Percentiles rank a stretch among this genome's conserved stretches.
Conservation (phyloP, 2,329 filamentous ascomycete species). For the Fusarium sp. region DNA sequence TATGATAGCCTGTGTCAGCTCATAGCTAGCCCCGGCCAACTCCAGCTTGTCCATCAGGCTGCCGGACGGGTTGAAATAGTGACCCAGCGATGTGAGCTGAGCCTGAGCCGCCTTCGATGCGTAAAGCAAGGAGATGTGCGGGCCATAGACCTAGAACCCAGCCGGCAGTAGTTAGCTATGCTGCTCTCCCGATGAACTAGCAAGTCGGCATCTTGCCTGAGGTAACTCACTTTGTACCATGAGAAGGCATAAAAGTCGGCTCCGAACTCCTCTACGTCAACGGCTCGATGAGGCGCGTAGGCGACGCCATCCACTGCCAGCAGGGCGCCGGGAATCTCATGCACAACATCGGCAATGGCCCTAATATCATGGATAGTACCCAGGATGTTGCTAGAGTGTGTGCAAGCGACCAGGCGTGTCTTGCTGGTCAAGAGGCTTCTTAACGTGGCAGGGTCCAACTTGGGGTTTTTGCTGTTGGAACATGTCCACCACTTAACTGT, state of each 20-base stretch:
- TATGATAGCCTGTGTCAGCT: slow-evolving; percentile 1
- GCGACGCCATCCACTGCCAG: neutral
- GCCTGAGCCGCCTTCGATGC: neutral
- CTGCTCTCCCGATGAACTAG: too few species aligned
- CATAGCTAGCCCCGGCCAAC: slow-evolving; percentile 4
- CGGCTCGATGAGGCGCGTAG: slow-evolving; percentile 1
- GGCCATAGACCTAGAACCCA: neutral
- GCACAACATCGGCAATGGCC: slow-evolving; percentile 1
- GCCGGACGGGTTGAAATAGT: neutral
- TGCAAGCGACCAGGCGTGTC: slow-evolving; percentile 2
- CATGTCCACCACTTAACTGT: slow-evolving; percentile 1
- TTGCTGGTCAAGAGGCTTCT: slow-evolving; percentile 1
- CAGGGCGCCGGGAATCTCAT: neutral
- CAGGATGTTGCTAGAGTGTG: slow-evolving; percentile 5
- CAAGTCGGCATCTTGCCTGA: too few species aligned
- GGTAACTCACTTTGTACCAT: slow-evolving; percentile 1
- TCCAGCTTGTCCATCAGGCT: slow-evolving; percentile 3
- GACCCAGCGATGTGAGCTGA: neutral
- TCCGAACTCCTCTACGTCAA: slow-evolving; percentile 3
- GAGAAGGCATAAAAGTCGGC: slow-evolving; percentile 6
- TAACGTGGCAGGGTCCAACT: neutral
- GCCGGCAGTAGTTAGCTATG: neutral
- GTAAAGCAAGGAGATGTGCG: slow-evolving; percentile 1
- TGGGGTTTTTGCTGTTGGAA: neutral
- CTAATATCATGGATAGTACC: neutral